Evolutionary conservation across 2,329 filamentous ascomycete species (phyloP).

Genomic region (Huntiella omanensis): DNA sequence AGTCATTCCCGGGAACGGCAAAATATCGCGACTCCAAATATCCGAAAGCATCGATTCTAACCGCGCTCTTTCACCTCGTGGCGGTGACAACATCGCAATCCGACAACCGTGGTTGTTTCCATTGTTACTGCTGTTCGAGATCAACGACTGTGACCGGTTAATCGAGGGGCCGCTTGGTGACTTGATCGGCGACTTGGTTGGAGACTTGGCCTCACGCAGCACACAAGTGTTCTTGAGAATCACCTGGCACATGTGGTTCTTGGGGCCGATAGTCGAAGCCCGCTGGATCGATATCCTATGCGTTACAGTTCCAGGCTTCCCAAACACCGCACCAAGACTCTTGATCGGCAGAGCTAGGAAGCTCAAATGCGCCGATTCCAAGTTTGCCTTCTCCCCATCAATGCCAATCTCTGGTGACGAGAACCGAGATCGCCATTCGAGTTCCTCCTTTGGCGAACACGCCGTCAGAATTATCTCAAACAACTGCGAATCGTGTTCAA

Average conservation of each 20-base stretch:
- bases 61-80: constrained; percentile 55
- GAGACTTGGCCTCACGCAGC: constrained; percentile 33
- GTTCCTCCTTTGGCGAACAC: constrained; percentile 62
- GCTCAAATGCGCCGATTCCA: constrained; percentile 27
- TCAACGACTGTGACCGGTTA: constrained; percentile 60
- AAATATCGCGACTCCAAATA: constrained; percentile 63
- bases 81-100: constrained; percentile 53
- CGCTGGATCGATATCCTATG: constrained; percentile 62
- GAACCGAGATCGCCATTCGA: constrained; percentile 59
- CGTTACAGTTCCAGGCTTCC: constrained; percentile 46
- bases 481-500: constrained; percentile 56
- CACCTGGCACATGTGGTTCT: constrained; percentile 51
- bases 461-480: constrained; percentile 79
- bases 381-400: constrained; percentile 2
- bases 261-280: constrained; percentile 53
- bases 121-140: constrained; percentile 37
- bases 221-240: constrained; percentile 73
- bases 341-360: constrained; percentile 53
- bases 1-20: constrained; percentile 72
- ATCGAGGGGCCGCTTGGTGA: constrained; percentile 28
- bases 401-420: constrained; percentile 17
- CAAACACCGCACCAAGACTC: constrained; percentile 56
- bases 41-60: constrained; percentile 58
- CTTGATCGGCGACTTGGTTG: constrained; percentile 37
- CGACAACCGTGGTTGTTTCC: constrained; percentile 15